phyloP scores from a whole-genome alignment of 1,284 basidiomycete genomes.

The Leccinum angustisporum region DNA sequence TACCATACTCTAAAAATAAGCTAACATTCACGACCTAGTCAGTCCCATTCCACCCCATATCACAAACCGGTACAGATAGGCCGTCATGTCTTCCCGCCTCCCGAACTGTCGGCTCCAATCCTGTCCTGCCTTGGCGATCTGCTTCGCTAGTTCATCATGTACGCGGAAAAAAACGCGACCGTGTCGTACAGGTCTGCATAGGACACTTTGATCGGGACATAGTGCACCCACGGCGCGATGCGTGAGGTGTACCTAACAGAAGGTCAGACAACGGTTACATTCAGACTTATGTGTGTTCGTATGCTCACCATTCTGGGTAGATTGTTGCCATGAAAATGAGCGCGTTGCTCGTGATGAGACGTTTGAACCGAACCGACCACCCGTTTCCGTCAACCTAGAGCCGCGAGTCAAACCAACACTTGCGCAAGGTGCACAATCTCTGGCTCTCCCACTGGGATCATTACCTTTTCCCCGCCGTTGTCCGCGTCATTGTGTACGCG shows the following conservation, averaged over 20 bases:
- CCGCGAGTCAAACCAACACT: neutral
- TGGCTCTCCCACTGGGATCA: conserved; percentile 42
- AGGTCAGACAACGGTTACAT: conserved; percentile 1
- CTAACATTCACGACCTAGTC: conserved; percentile 19
- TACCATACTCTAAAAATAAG: conserved; percentile 36
- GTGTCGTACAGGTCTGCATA: conserved; percentile 57
- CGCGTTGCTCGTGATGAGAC: conserved; percentile 61
- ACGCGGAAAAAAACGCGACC: conserved; percentile 55
- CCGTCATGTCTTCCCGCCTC: conserved; percentile 63
- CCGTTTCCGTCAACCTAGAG: conserved; percentile 63
- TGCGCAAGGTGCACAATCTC: conserved; percentile 35
- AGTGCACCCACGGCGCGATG: conserved; percentile 59
- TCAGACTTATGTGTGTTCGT: neutral
- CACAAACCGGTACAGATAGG: conserved; percentile 58
- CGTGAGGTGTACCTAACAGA: conserved; percentile 40
- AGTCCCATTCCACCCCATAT: neutral
- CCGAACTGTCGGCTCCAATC: conserved; percentile 62
- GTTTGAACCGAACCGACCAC: conserved; percentile 69
- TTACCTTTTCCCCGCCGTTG: conserved; percentile 7
- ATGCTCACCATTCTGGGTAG: conserved; percentile 61
- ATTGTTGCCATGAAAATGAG: conserved; percentile 64
- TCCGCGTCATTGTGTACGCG: conserved; percentile 13
- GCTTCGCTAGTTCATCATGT: conserved; percentile 54
- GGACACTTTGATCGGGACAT: conserved; percentile 56
- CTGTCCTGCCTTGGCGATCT: conserved; percentile 57